phyloP scores from a whole-genome alignment of 805 yeast genomes.

The Myxozyma neotropica region DNA sequence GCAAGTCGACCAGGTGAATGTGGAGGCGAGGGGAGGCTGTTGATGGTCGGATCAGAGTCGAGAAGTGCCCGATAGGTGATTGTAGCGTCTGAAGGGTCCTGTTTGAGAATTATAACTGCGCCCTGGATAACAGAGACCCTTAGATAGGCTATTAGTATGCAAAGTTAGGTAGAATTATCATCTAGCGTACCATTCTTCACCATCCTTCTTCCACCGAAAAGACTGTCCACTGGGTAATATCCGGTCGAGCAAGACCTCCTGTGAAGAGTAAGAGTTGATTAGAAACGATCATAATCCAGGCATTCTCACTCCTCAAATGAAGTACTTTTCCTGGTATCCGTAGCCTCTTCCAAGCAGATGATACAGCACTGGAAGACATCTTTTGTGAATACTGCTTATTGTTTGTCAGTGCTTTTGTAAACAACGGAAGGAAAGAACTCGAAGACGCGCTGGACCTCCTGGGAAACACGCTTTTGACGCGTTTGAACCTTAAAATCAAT shows the following conservation, averaged over 20 bases:
- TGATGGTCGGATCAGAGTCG: constrained; percentile 41
- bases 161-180: no score
- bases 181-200: constrained; percentile 52
- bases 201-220: constrained; percentile 70
- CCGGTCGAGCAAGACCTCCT: constrained; percentile 61
- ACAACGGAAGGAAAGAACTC: no score
- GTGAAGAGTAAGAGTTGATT: neutral
- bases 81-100: constrained; percentile 49
- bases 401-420: no score
- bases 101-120: constrained; percentile 65
- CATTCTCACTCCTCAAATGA: no score
- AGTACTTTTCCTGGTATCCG: constrained; percentile 15
- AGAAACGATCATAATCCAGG: no score
- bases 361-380: no score
- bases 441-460: neutral
- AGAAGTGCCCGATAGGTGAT: constrained; percentile 54
- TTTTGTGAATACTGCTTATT: no score
- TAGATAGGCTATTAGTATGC: no score
- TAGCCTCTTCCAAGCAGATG: constrained; percentile 15
- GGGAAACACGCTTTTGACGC: no score
- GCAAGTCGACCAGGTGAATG: constrained; percentile 52
- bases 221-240: constrained; percentile 86
- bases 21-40: constrained; percentile 51
- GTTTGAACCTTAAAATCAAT: neutral
- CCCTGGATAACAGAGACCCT: constrained; percentile 62